Evolutionary conservation across 1,284 basidiomycete genomes (phyloP).

Genomic region (Rhodotorula sp.): DNA sequence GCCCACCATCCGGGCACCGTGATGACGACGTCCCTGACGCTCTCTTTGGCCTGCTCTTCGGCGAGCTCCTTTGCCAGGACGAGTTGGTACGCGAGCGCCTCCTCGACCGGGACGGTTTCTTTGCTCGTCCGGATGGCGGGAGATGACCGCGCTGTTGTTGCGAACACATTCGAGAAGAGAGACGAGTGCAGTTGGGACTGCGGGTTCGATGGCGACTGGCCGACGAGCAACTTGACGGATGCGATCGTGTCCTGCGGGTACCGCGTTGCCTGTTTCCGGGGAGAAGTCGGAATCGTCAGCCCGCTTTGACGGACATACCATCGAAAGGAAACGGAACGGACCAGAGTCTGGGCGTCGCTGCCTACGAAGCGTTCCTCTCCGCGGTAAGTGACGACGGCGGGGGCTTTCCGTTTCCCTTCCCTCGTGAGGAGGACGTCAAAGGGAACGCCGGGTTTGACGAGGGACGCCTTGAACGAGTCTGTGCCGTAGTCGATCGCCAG

Average conservation of each 20-base stretch:
- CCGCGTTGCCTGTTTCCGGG: conserved; percentile 63
- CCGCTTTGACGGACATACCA: too few species aligned
- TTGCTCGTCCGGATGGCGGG: conserved; percentile 57
- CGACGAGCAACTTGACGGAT: conserved; percentile 83
- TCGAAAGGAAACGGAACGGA: too few species aligned
- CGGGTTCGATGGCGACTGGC: conserved; percentile 62
- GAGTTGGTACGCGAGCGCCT: conserved; percentile 91
- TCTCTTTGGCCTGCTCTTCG: conserved; percentile 69
- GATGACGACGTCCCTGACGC: conserved; percentile 74
- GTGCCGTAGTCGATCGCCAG: conserved; percentile 94
- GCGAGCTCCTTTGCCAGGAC: conserved; percentile 86
- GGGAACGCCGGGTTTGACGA: conserved; percentile 92
- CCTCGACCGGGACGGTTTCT: conserved; percentile 61
- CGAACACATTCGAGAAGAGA: conserved; percentile 62
- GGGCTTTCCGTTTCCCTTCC: conserved; percentile 95
- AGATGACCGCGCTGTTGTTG: conserved; percentile 62
- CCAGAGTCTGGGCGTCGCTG: conserved; percentile 78
- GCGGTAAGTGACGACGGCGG: conserved; percentile 82
- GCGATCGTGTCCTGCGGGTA: conserved; percentile 86
- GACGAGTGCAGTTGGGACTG: conserved; percentile 58
- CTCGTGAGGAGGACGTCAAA: conserved; percentile 95
- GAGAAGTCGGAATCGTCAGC: too few species aligned
- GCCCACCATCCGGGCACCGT: conserved; percentile 81
- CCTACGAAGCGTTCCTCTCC: conserved; percentile 83
- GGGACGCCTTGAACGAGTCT: conserved; percentile 91